Evolutionary conservation across 345 rosid species (phyloP).

Genomic region (Salix dunnii): DNA sequence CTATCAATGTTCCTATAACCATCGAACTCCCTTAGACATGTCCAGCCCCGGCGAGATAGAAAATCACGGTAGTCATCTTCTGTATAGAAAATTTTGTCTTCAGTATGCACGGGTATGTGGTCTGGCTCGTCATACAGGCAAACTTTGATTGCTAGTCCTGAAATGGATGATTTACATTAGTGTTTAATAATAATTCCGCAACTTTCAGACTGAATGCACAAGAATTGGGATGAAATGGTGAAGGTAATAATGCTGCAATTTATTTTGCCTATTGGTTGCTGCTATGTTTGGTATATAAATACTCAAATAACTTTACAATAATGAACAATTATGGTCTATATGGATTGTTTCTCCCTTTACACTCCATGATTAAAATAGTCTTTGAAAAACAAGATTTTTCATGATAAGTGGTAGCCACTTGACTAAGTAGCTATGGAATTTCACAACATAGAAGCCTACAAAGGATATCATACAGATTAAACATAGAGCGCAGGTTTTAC

Average conservation of each 20-base stretch:
- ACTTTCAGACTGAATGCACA: background rate
- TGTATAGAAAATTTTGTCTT: conserved; percentile 78
- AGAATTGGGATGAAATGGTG: background rate
- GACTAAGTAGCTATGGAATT: background rate
- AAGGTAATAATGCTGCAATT: background rate
- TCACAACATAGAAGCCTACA: background rate
- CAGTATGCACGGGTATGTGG: conserved; percentile 75
- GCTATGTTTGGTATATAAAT: background rate
- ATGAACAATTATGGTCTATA: background rate
- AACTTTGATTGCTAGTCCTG: conserved; percentile 79
- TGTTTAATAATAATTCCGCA: background rate
- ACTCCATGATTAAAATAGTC: background rate
- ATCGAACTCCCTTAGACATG: conserved; percentile 69
- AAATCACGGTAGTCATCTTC: conserved; percentile 90
- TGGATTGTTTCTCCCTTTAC: background rate
- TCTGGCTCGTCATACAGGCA: conserved; percentile 82
- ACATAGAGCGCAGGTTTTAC: background rate
- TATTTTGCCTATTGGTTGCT: background rate
- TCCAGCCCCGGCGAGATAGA: conserved; percentile 67
- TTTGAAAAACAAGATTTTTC: background rate
- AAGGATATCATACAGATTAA: background rate
- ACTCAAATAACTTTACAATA: background rate
- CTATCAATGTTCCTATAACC: conserved; percentile 74
- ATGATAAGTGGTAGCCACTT: background rate
- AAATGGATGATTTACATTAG: background rate